Base-by-base conservation (phyloP, 306 rosid species). In the Spatholobus suberectus region DNA sequence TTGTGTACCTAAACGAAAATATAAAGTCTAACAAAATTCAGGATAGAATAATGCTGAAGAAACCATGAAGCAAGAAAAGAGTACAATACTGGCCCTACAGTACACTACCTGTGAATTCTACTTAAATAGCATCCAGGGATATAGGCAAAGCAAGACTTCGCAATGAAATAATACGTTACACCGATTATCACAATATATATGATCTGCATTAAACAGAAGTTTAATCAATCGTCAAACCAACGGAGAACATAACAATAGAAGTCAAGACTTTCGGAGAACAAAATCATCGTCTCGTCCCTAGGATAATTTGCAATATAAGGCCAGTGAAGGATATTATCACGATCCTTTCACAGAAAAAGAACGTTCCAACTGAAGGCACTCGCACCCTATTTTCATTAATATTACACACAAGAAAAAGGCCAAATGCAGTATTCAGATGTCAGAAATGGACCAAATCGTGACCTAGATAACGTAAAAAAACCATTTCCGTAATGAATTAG, bases 71-170 rank as follows among this genome's bases (percentile, higher is more conserved):
- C 52, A 66, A 11, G 24, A 57, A 54, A 26, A 68, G 69, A 34
- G 70, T 14, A 76, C 57, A 75, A 37, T 51, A 21, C 47, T 47
- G 44, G 61, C 74, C 20, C 70, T 61, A 20, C 18, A 8, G 49
- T 27, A 21, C 73, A 75, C 54, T 86, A 93, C 99, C 95, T 86
- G 90, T 96, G 99, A 86, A 89, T 47, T 74, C 35, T 98, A 81
- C 96, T 84, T 71, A 96, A 66, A 87, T 92, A 96, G 90, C 91
- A 88, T 77, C 97, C 94, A 80, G 99, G 99, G 77, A 96, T 90
- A 78, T 92, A 92, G 65, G 37, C 65, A 84, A 94, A 96, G 63
- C 89, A 84, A 85, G 94, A 88, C 73, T 68, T 88, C 7, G 73
- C 85, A 85, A 91, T 66, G 43, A 89, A 85, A 83, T 89, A 94